Conservation (phyloP, 163 green algal species). For the Chlorella variabilis region DNA sequence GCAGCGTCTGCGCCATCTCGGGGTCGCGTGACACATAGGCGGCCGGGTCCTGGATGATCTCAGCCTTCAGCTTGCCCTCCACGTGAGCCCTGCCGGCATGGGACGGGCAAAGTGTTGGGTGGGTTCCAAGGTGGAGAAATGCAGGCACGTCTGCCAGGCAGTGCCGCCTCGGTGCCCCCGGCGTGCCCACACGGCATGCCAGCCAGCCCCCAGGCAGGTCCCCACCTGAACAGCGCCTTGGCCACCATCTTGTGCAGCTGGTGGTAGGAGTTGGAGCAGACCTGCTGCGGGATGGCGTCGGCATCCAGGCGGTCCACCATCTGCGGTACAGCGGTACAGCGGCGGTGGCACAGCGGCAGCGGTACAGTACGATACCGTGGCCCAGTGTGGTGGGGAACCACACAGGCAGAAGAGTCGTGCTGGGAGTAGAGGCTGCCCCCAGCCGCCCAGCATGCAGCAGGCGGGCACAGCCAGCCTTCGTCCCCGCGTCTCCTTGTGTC, state of each 20-base stretch:
- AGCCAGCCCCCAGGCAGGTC: neutral
- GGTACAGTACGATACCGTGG: too few species aligned
- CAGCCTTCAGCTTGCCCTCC: conserved; percentile 90
- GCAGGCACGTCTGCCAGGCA: too few species aligned
- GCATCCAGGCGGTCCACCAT: conserved; percentile 91
- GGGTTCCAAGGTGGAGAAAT: too few species aligned
- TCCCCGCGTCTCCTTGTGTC: too few species aligned
- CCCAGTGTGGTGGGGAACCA: too few species aligned
- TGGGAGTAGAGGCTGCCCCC: too few species aligned
- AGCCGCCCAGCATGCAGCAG: too few species aligned
- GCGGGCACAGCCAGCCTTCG: too few species aligned
- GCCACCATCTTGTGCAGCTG: conserved; percentile 77
- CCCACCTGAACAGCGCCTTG: conserved; percentile 82
- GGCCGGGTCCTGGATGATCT: conserved; percentile 78
- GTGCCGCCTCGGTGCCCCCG: too few species aligned
- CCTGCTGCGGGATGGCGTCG: conserved; percentile 58
- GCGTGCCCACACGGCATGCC: too few species aligned
- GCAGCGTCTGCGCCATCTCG: conserved; percentile 82
- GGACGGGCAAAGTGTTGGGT: neutral
- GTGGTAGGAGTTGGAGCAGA: conserved; percentile 67
- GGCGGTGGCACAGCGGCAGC: neutral
- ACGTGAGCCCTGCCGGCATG: conserved; percentile 88
- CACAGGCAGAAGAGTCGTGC: too few species aligned
- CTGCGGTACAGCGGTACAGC: conserved; percentile 50
- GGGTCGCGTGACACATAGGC: conserved; percentile 87